Percentiles rank a stretch among this genome's conserved stretches.
phyloP scores from a whole-genome alignment of 768 basidiomycete species.

The Amanita rubescens region DNA sequence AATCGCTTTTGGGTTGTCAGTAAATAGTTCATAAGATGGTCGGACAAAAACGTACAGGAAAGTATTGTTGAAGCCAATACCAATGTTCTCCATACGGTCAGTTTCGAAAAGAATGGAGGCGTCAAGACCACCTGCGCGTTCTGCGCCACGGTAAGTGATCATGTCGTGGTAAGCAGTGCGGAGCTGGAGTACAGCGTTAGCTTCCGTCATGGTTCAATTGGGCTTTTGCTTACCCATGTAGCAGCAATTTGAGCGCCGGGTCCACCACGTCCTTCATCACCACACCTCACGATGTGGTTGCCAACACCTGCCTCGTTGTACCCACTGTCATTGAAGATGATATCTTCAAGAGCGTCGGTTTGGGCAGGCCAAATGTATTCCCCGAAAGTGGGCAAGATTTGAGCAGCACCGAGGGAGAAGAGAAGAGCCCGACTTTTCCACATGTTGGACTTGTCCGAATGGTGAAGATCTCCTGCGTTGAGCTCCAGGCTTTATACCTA shows the following conservation, averaged over 20 bases:
- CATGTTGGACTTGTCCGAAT: not conserved
- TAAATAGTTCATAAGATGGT: not conserved
- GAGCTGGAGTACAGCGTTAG: not conserved
- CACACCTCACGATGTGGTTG: not conserved
- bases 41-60: not conserved
- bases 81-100: slow-evolving; percentile 17
- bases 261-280: slow-evolving; percentile 2
- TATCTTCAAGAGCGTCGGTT: slow-evolving; percentile 1
- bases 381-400: not conserved
- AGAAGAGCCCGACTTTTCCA: not conserved
- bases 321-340: slow-evolving; percentile 5
- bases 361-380: slow-evolving; percentile 1
- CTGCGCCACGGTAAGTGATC: slow-evolving; percentile 17
- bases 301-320: not conserved
- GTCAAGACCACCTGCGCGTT: slow-evolving; percentile 24
- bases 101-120: slow-evolving; percentile 23
- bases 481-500: not conserved
- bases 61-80: slow-evolving; percentile 3
- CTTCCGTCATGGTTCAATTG: not conserved
- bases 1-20: not conserved
- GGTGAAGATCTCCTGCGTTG: not conserved
- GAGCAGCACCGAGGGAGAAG: not conserved
- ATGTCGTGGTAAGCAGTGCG: slow-evolving; percentile 16
- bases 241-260: slow-evolving; percentile 3
- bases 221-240: not conserved